Conservation (phyloP, 169 alveolate species). For the Babesia bovis region DNA sequence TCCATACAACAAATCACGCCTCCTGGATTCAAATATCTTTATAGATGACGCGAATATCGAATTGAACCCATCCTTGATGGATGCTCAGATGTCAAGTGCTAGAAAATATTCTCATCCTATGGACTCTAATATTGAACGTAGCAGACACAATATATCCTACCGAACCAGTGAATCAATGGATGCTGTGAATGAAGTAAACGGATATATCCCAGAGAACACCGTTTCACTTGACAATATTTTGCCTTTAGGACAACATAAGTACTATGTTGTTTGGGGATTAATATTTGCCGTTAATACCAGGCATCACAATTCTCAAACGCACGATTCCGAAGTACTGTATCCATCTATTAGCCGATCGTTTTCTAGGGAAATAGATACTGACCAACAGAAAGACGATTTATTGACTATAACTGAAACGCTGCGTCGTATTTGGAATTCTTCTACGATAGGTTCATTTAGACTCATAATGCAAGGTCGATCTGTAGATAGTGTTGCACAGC, state of each 20-base stretch:
- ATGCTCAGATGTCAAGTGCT: neutral
- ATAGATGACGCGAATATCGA: neutral
- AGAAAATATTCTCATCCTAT: neutral
- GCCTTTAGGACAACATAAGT: too few species aligned
- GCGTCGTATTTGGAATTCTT: neutral
- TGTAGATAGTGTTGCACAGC: neutral
- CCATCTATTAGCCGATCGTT: neutral
- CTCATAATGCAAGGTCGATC: neutral
- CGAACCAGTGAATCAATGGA: neutral
- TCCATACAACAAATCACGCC: neutral
- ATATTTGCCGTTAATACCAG: neutral
- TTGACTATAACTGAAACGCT: neutral
- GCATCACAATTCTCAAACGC: neutral
- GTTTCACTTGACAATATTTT: too few species aligned
- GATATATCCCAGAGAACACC: too few species aligned
- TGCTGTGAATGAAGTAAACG: neutral
- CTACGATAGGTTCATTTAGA: neutral
- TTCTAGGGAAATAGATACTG: neutral
- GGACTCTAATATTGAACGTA: neutral
- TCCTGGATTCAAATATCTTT: neutral
- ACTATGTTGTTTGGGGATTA: neutral
- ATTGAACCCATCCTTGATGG: neutral
- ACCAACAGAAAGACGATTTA: neutral
- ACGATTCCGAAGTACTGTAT: too few species aligned
- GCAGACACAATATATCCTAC: neutral